Evolutionary conservation across 1,139 yeast species (phyloP).

Genomic region (Pichia sp.): DNA sequence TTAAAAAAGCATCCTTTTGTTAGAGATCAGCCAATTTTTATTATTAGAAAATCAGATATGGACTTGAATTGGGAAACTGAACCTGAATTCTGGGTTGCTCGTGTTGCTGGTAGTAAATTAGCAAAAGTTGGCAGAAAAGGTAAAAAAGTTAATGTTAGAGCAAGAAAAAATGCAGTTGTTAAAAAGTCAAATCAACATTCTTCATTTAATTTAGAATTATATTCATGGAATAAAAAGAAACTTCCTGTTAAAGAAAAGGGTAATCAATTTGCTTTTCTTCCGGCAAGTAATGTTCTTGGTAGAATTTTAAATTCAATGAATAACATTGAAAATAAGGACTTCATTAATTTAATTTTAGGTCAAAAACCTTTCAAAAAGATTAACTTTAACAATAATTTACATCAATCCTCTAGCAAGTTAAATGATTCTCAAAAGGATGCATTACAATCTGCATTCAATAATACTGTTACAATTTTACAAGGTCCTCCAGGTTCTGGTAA

Average conservation of each 20-base stretch:
- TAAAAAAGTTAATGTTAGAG: constrained; percentile 5
- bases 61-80: constrained; percentile 28
- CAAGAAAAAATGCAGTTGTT: constrained; percentile 10
- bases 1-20: constrained; percentile 43
- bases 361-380: constrained; percentile 54
- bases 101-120: constrained; percentile 33
- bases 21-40: constrained; percentile 41
- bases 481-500: constrained; percentile 99
- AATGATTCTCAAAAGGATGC: constrained; percentile 65
- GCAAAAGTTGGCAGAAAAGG: constrained; percentile 25
- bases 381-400: constrained; percentile 46
- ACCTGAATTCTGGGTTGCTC: constrained; percentile 46
- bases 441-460: constrained; percentile 60
- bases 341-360: constrained; percentile 54
- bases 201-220: constrained; percentile 39
- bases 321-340: constrained; percentile 48
- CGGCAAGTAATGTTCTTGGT: constrained; percentile 57
- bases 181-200: constrained; percentile 13
- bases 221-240: constrained; percentile 49
- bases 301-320: constrained; percentile 62
- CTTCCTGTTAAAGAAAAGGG: constrained; percentile 36
- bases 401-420: constrained; percentile 40
- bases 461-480: constrained; percentile 71
- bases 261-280: constrained; percentile 41
- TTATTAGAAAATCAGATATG: constrained; percentile 30